Percentiles rank a stretch among this genome's conserved stretches.
Conservation (phyloP, 805 yeast species). For the Cyberlindnera bimundalis region DNA sequence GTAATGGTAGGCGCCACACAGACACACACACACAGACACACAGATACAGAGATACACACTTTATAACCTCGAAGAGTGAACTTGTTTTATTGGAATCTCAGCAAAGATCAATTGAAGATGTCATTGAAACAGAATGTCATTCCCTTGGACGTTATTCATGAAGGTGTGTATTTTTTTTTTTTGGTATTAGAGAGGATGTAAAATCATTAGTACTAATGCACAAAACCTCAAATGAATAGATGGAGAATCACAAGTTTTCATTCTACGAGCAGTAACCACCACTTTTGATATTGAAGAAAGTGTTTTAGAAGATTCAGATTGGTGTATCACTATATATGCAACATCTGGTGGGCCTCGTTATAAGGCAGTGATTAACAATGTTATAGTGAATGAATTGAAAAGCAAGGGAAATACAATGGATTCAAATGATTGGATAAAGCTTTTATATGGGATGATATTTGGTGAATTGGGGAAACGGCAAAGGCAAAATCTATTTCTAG, state of each 20-base stretch:
- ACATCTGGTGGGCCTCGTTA: conserved; percentile 12
- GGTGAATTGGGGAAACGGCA: conserved; percentile 2
- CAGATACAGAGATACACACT: no score
- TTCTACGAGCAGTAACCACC: neutral
- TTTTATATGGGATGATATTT: conserved; percentile 14
- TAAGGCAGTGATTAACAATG: neutral
- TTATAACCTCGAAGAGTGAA: no score
- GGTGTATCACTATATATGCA: conserved; percentile 12
- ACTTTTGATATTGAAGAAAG: conserved; percentile 2
- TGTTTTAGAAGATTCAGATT: conserved; percentile 1
- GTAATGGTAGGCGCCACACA: no score
- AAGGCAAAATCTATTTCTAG: neutral
- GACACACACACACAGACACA: no score
- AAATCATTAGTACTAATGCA: no score
- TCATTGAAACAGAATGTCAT: neutral
- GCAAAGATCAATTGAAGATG: neutral
- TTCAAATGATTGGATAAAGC: conserved; percentile 11
- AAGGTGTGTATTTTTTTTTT: neutral
- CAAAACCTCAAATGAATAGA: no score
- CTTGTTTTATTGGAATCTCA: no score
- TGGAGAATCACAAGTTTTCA: neutral
- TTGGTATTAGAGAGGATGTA: neutral
- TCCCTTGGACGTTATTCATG: neutral
- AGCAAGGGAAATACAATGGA: conserved; percentile 7
- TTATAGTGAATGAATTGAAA: neutral